These are phyloP conservation scores for Xylaria acuta DNA, from an alignment of 495 filamentous ascomycete genomes.

Conservation along the genomic window DNA sequence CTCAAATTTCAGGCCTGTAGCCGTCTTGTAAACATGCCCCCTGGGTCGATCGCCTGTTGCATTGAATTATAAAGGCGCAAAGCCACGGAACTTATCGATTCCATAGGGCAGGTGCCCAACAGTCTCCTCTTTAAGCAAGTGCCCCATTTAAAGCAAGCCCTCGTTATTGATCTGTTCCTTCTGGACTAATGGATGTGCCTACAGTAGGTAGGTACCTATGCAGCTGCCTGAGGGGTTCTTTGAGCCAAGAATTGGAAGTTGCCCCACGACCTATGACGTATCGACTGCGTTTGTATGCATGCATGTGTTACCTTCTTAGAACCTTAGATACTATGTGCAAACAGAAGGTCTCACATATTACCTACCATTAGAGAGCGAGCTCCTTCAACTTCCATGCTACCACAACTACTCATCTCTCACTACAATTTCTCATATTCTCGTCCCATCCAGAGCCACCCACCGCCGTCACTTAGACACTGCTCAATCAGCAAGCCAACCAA, in stretches of 20 bases:
- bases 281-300: constrained; percentile 9
- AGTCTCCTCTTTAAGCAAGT: background rate
- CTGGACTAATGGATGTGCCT: too few species aligned
- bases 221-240: background rate
- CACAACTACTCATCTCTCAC: background rate
- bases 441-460: background rate
- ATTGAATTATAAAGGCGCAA: background rate
- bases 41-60: background rate
- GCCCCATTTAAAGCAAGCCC: background rate
- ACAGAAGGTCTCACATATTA: background rate
- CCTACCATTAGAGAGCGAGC: background rate
- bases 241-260: background rate
- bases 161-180: background rate
- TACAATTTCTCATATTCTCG: background rate
- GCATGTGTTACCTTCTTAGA: constrained; percentile 11
- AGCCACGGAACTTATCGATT: too few species aligned
- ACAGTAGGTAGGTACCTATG: background rate
- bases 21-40: background rate
- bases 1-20: too few species aligned
- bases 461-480: background rate
- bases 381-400: background rate
- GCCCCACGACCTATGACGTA: constrained; percentile 17
- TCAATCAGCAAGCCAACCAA: background rate
- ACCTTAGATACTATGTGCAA: background rate
- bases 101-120: too few species aligned